Percentiles rank a stretch among this genome's conserved stretches.
Conservation (phyloP, 2,329 filamentous ascomycete genomes). For the Neoscytalidium dimidiatum region DNA sequence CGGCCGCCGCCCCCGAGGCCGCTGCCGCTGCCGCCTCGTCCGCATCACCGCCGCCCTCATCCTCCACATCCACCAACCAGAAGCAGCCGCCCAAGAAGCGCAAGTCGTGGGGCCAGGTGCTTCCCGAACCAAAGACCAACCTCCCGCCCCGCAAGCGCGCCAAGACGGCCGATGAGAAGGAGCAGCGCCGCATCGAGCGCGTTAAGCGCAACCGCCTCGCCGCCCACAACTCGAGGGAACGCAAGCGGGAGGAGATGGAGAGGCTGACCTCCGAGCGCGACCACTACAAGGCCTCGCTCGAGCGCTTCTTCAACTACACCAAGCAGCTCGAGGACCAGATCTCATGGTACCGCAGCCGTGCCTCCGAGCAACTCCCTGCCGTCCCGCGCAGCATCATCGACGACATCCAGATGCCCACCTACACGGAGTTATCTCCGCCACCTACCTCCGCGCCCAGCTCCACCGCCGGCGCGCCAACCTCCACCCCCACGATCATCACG, state of each 20-base stretch:
- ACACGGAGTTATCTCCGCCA: slow-evolving; percentile 23
- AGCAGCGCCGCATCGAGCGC: slow-evolving; percentile 94
- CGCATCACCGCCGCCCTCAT: neutral
- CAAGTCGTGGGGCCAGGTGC: slow-evolving; percentile 97
- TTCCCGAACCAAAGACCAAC: slow-evolving; percentile 95
- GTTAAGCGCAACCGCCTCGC: slow-evolving; percentile 95
- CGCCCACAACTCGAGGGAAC: slow-evolving; percentile 93
- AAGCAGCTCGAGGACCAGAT: slow-evolving; percentile 54
- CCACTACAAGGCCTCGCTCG: slow-evolving; percentile 64
- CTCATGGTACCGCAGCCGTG: slow-evolving; percentile 35
- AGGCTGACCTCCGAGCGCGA: slow-evolving; percentile 69
- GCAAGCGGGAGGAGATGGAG: slow-evolving; percentile 89
- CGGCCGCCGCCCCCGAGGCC: slow-evolving; percentile 24
- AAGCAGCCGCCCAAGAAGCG: slow-evolving; percentile 80
- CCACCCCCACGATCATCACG: neutral
- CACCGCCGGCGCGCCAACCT: neutral
- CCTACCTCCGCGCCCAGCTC: neutral
- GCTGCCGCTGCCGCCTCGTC: slow-evolving; percentile 16
- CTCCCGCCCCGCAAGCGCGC: slow-evolving; percentile 94
- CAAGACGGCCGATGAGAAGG: slow-evolving; percentile 98
- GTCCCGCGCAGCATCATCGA: slow-evolving; percentile 26
- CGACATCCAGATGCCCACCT: slow-evolving; percentile 23
- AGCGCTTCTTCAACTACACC: slow-evolving; percentile 55
- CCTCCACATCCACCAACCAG: slow-evolving; percentile 1
- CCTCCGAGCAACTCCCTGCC: slow-evolving; percentile 32